phyloP scores from a whole-genome alignment of 2,329 filamentous ascomycete species.

The Fusarium sp. region DNA sequence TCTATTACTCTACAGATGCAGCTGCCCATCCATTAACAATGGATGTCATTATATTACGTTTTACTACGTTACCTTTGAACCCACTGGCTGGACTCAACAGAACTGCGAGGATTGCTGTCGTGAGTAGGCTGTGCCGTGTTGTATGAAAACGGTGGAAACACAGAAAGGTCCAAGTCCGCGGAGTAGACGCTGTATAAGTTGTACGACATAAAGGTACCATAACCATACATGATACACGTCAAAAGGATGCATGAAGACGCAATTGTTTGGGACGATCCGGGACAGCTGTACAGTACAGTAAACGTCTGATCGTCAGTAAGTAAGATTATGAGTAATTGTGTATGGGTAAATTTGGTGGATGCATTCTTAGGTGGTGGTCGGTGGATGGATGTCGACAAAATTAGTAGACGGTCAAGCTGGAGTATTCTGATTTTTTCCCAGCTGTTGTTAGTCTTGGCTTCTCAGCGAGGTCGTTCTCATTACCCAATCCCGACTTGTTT shows the following conservation, averaged over 20 bases:
- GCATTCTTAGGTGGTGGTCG: slow-evolving; percentile 8
- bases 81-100: slow-evolving; percentile 13
- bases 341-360: slow-evolving; percentile 26
- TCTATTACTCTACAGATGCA: slow-evolving; percentile 44
- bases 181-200: slow-evolving; percentile 20
- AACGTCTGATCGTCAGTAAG: slow-evolving; percentile 25
- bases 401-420: slow-evolving; percentile 18
- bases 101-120: neutral
- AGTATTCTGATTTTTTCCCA: slow-evolving; percentile 20
- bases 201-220: neutral
- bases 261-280: slow-evolving; percentile 11
- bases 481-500: slow-evolving; percentile 50
- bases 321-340: slow-evolving; percentile 23
- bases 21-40: slow-evolving; percentile 26
- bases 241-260: slow-evolving; percentile 22
- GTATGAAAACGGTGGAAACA: slow-evolving; percentile 18
- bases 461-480: slow-evolving; percentile 49
- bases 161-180: slow-evolving; percentile 29
- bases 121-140: slow-evolving; percentile 7
- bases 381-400: slow-evolving; percentile 25
- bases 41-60: slow-evolving; percentile 39
- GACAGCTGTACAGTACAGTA: neutral
- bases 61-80: slow-evolving; percentile 43
- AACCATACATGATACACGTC: slow-evolving; percentile 21
- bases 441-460: slow-evolving; percentile 35